Evolutionary conservation across 164 flowering plant genomes (phyloP).

Genomic region (Malania oleifera): DNA sequence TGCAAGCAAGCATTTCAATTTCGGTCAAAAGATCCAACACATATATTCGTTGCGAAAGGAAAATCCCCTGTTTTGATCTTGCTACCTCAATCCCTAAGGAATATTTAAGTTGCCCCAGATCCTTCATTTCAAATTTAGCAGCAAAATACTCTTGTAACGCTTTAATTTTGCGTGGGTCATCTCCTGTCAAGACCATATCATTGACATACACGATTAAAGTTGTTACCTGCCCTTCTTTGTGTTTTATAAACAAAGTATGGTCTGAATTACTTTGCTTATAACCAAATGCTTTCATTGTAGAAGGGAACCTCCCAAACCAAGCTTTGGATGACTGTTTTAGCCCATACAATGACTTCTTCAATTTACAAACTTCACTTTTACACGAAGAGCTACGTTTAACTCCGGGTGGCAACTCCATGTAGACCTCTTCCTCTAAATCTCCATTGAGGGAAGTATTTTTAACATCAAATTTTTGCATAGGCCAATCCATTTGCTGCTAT

Average conservation of each 20-base stretch:
- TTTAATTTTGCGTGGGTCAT: neutral
- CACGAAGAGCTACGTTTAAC: too few species aligned
- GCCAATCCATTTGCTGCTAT: neutral
- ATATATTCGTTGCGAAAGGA: too few species aligned
- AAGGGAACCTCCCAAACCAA: too few species aligned
- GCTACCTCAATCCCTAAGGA: neutral
- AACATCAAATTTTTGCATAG: neutral
- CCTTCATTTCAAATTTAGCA: constrained; percentile 2
- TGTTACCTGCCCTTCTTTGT: too few species aligned
- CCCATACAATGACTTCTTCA: too few species aligned
- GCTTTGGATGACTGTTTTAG: too few species aligned
- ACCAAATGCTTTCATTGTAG: neutral
- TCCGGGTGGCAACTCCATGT: too few species aligned
- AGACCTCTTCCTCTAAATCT: neutral
- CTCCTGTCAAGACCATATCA: constrained; percentile 1
- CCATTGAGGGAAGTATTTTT: neutral
- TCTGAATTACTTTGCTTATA: neutral
- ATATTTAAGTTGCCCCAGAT: neutral
- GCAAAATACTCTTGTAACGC: too few species aligned
- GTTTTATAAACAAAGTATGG: too few species aligned
- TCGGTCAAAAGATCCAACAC: too few species aligned
- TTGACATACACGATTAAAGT: neutral
- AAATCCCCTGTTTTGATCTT: too few species aligned
- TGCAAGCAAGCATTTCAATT: neutral
- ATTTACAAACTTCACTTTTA: too few species aligned